phyloP scores from a whole-genome alignment of 2,329 filamentous ascomycete species.

The Cercospora zeae-maydis region DNA sequence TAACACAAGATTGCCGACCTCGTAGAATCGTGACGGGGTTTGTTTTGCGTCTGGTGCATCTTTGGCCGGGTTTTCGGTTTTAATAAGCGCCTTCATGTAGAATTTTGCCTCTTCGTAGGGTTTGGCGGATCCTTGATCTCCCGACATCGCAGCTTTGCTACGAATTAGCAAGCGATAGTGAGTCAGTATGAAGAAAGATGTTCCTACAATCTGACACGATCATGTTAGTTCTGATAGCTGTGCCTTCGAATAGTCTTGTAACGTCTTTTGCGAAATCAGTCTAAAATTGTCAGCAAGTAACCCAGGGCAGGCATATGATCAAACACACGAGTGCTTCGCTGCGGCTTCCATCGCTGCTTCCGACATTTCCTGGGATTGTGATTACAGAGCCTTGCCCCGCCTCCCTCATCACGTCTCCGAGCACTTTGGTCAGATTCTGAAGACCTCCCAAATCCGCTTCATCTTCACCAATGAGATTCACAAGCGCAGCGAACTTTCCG shows the following conservation, averaged over 20 bases:
- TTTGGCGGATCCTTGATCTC: not conserved
- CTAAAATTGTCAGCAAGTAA: not conserved
- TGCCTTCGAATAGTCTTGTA: not conserved
- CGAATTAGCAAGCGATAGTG: not conserved
- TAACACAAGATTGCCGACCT: constrained; percentile 20
- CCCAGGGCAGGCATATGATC: too few relatives aligned
- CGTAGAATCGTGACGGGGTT: constrained; percentile 16
- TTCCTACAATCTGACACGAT: constrained; percentile 11
- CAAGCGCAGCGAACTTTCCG: constrained; percentile 21
- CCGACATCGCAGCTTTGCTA: not conserved
- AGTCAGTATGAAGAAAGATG: not conserved
- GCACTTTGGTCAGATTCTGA: constrained; percentile 3
- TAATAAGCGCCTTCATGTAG: constrained; percentile 24
- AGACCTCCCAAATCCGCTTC: constrained; percentile 4
- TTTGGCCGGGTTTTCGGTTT: constrained; percentile 15
- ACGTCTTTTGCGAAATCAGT: constrained; percentile 10
- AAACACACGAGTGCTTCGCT: not conserved
- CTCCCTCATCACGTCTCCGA: constrained; percentile 16
- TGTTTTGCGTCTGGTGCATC: constrained; percentile 9
- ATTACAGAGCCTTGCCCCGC: constrained; percentile 20
- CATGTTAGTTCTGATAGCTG: constrained; percentile 13
- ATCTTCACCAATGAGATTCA: constrained; percentile 14
- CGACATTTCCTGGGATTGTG: constrained; percentile 9
- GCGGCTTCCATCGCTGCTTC: not conserved
- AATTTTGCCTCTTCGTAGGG: constrained; percentile 20